Evolutionary conservation across 345 rosid genomes (phyloP), one percentile per base, ranked within the genome.

Genomic region (Microcos paniculata): DNA sequence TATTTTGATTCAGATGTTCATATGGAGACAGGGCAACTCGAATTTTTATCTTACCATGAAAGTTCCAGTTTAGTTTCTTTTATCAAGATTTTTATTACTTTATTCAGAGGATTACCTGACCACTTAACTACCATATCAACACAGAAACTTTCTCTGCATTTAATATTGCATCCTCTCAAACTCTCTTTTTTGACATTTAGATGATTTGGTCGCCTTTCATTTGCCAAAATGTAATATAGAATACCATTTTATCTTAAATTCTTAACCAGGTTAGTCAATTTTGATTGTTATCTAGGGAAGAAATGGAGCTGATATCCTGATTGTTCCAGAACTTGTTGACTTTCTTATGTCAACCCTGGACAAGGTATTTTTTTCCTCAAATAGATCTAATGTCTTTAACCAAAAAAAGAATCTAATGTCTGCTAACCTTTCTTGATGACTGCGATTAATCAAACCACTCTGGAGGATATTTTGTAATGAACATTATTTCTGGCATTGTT

Each of bases 261-360:
- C 2, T 8, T 21, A 46, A 69, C 58, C 72, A 10, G 57, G 42
- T 28, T 70, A 31, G n/a, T 75, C 30, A 23, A 52, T 56, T 24
- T 49, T 57, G 33, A 67, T 77, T 73, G 23, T 76, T 71, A 57
- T 84, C 48, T 77, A 96, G 98, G 98, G 88, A 67, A 93, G 88
- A 57, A 90, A 87, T 75, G 97, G 99, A 61, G 98, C 98, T 46
- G 97, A 96, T 55, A 38, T 96, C 76, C 78, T 93, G 68, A 83
- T 93, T 79, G 92, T 91, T 89, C 96, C 98, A 0, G 96, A 96
- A 78, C 93, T 96, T 72, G 92, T 79, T 31, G 97, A 96, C 78
- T 90, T 84, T 84, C n/a, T 96, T 70, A 78, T 88, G 71, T 75
- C 92, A 6, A 81, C 98, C 24, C 83, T 96, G 63, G 93, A 90